Evolutionary conservation across 371 early-diverging fungal genomes (phyloP).

Genomic region (Mortierella sp.): DNA sequence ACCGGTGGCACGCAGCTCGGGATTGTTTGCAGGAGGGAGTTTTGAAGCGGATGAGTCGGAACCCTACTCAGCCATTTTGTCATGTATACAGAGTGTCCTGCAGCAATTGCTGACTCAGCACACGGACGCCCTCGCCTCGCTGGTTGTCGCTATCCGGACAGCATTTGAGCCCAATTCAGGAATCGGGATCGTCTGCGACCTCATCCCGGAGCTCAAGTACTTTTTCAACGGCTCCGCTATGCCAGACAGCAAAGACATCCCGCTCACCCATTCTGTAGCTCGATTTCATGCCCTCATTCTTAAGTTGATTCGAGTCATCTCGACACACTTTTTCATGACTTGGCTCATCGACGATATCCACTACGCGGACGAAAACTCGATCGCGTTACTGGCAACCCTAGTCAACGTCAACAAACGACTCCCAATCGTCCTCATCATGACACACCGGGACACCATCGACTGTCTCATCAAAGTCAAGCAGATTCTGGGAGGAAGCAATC

Average conservation of each 20-base stretch:
- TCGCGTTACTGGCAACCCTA: conserved; percentile 35
- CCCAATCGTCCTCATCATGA: conserved; percentile 52
- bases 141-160: conserved; percentile 49
- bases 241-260: conserved; percentile 40
- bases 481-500: conserved; percentile 38
- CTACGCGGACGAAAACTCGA: conserved; percentile 49
- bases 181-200: conserved; percentile 53
- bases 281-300: conserved; percentile 50
- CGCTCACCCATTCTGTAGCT: conserved; percentile 42
- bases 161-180: conserved; percentile 55
- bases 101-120: conserved; percentile 51
- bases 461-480: conserved; percentile 47
- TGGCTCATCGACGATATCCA: conserved; percentile 58
- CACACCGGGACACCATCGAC: conserved; percentile 44
- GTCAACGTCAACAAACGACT: conserved; percentile 54
- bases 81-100: conserved; percentile 46
- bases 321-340: conserved; percentile 58
- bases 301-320: conserved; percentile 50
- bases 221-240: conserved; percentile 42
- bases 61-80: conserved; percentile 51
- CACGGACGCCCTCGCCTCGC: conserved; percentile 42
- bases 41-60: conserved; percentile 35
- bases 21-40: conserved; percentile 44
- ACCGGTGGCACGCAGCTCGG: conserved; percentile 40
- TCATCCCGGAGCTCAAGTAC: conserved; percentile 43